phyloP scores from a whole-genome alignment of 2,329 filamentous ascomycete genomes.

The Phaeosphaeriaceae sp. region DNA sequence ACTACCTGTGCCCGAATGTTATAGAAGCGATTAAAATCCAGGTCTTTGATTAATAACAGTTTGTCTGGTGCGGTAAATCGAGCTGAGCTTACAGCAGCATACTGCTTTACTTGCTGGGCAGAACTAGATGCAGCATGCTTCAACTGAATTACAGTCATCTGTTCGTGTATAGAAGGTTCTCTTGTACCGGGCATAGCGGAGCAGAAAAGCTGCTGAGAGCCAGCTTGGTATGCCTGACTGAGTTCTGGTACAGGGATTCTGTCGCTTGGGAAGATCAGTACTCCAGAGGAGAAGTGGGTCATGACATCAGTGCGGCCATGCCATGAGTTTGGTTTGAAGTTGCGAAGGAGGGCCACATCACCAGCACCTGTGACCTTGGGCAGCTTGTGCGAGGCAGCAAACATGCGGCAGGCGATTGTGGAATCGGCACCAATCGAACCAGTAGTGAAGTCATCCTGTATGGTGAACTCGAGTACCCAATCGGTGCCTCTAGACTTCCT shows the following conservation, averaged over 20 bases:
- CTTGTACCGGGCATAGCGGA: slow-evolving; percentile 5
- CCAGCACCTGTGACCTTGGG: slow-evolving; percentile 56
- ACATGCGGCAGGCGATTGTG: slow-evolving; percentile 34
- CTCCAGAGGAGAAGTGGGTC: background rate
- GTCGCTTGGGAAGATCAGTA: slow-evolving; percentile 25
- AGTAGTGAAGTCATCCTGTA: slow-evolving; percentile 47
- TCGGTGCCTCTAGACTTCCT: slow-evolving; percentile 62
- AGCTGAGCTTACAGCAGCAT: slow-evolving; percentile 9
- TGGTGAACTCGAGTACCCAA: slow-evolving; percentile 47
- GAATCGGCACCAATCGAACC: slow-evolving; percentile 19
- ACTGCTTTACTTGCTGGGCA: slow-evolving; percentile 20
- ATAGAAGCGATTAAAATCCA: slow-evolving; percentile 63
- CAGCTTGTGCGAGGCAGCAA: slow-evolving; percentile 31
- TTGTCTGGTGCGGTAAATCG: slow-evolving; percentile 15
- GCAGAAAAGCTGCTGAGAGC: slow-evolving; percentile 19
- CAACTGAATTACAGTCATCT: slow-evolving; percentile 32
- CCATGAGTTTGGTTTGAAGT: slow-evolving; percentile 28
- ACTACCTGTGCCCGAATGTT: slow-evolving; percentile 77
- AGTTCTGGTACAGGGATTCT: slow-evolving; percentile 26
- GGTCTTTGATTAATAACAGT: slow-evolving; percentile 67
- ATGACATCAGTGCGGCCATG: slow-evolving; percentile 18
- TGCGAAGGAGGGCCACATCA: slow-evolving; percentile 70
- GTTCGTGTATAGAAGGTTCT: slow-evolving; percentile 23
- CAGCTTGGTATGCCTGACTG: slow-evolving; percentile 24
- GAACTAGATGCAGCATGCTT: slow-evolving; percentile 27